A percentile compares a stretch with the other conserved stretches of the same genome.
Conservation (phyloP, 2,329 filamentous ascomycete species). For the Aspergillus jensenii region DNA sequence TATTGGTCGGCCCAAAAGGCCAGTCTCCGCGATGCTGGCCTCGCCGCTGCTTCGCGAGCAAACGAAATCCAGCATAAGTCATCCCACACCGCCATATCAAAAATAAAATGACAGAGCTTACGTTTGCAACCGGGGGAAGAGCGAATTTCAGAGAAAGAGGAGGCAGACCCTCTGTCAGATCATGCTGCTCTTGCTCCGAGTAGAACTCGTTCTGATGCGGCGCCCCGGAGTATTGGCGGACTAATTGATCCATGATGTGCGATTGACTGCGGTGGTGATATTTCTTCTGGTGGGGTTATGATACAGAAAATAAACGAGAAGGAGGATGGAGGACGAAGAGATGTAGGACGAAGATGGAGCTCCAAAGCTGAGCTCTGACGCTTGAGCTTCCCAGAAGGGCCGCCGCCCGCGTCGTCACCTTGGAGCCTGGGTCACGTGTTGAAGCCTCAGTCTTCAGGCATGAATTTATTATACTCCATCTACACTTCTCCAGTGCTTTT, state of each 20-base stretch:
- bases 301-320: slow-evolving; percentile 2
- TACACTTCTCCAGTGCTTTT: too few relatives aligned
- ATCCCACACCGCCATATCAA: background rate
- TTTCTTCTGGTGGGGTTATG: background rate
- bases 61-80: background rate
- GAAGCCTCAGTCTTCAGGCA: slow-evolving; percentile 11
- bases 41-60: background rate
- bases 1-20: background rate
- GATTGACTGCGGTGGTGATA: background rate
- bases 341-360: slow-evolving; percentile 11
- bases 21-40: background rate
- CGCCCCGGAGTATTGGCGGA: slow-evolving; percentile 85
- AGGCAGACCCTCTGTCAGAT: slow-evolving; percentile 68
- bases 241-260: slow-evolving; percentile 79
- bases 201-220: slow-evolving; percentile 71
- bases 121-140: slow-evolving; percentile 87
- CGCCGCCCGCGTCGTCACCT: slow-evolving; percentile 11
- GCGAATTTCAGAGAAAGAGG: slow-evolving; percentile 89
- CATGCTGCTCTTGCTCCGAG: slow-evolving; percentile 70
- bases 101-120: slow-evolving; percentile 47
- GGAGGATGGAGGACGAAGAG: slow-evolving; percentile 5
- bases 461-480: background rate
- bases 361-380: slow-evolving; percentile 18
- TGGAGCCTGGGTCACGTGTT: slow-evolving; percentile 19
- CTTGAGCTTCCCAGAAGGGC: slow-evolving; percentile 16